Evolutionary conservation across 2,329 filamentous ascomycete species (phyloP).

Genomic region (Venturia aucupariae): DNA sequence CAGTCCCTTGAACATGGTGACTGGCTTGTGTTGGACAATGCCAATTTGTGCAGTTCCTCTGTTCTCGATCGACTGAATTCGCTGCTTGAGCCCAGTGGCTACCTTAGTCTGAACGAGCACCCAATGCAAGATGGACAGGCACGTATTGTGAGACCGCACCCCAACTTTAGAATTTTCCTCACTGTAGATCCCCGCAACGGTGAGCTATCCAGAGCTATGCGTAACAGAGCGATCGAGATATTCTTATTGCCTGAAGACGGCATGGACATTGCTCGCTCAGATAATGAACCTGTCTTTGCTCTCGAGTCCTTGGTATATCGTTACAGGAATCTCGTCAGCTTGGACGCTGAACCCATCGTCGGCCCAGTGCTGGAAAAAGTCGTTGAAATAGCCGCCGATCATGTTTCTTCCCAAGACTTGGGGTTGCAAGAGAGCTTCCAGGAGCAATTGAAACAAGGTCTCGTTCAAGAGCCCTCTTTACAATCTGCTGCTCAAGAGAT

Average conservation of each 20-base stretch:
- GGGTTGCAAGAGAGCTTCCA: conserved; percentile 8
- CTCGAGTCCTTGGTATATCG: conserved; percentile 32
- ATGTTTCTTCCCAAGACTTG: conserved; percentile 27
- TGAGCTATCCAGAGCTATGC: conserved; percentile 91
- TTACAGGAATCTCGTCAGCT: conserved; percentile 25
- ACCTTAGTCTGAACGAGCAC: conserved; percentile 87
- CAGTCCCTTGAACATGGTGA: conserved; percentile 76
- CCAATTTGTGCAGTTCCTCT: conserved; percentile 90
- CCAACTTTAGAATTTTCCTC: conserved; percentile 83
- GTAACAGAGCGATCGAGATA: conserved; percentile 88
- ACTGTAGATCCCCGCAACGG: conserved; percentile 89
- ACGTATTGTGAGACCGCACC: conserved; percentile 69
- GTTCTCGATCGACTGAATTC: conserved; percentile 93
- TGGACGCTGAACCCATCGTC: conserved; percentile 16
- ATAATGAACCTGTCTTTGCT: conserved; percentile 19
- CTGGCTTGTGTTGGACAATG: conserved; percentile 94
- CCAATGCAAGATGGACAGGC: conserved; percentile 73
- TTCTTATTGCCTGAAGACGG: conserved; percentile 43
- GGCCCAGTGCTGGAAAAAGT: not conserved
- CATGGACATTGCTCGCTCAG: not conserved
- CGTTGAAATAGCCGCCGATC: conserved; percentile 24
- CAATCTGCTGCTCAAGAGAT: not conserved
- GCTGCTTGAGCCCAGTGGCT: conserved; percentile 80
- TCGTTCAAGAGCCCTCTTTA: not conserved
- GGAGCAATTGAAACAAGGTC: conserved; percentile 11